These are phyloP conservation scores for Gillenia trifoliata DNA, from an alignment of 306 rosid species.

Conservation along the genomic window DNA sequence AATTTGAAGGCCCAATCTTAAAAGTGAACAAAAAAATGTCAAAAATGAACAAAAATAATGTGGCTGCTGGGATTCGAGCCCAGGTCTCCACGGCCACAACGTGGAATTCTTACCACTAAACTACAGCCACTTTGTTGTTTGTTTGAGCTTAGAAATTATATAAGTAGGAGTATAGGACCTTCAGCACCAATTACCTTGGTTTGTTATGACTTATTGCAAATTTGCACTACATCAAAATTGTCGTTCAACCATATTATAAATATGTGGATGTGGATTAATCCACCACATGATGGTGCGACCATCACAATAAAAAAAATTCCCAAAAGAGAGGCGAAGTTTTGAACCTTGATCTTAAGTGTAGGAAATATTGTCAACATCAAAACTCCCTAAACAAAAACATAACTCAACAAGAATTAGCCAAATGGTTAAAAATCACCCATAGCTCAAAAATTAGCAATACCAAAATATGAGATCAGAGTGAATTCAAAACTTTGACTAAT, in stretches of 20 bases:
- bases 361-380: not conserved
- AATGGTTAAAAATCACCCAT: too few species aligned
- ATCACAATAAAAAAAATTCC: not conserved
- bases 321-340: too few species aligned
- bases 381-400: too few species aligned
- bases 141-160: rapidly evolving
- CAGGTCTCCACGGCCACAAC: constrained; percentile 47
- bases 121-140: constrained; percentile 21
- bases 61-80: constrained; percentile 51
- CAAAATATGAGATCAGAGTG: too few species aligned
- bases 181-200: too few species aligned
- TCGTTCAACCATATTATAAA: not conserved
- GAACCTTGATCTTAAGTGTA: not conserved
- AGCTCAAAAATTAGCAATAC: too few species aligned
- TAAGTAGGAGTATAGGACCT: too few species aligned
- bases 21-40: not conserved
- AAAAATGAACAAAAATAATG: not conserved
- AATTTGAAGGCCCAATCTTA: not conserved
- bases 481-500: too few species aligned
- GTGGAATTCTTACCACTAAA: constrained; percentile 45
- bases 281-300: not conserved
- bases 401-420: too few species aligned
- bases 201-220: too few species aligned
- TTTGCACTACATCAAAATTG: too few species aligned
- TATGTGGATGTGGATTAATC: not conserved